Conservation (phyloP, 164 flowering plant genomes). For the Stephania japonica region DNA sequence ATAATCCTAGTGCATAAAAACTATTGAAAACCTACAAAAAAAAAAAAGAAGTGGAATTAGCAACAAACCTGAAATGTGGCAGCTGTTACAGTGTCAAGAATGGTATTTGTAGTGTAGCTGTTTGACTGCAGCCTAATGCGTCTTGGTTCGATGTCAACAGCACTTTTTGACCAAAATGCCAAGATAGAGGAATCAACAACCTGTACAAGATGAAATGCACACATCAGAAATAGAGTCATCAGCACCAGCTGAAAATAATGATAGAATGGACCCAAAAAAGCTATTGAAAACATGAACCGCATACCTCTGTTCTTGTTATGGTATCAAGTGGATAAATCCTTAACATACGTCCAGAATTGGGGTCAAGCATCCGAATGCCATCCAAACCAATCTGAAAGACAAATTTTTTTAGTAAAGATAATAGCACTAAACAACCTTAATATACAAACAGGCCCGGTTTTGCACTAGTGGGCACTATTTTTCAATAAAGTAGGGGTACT, state of each 20-base stretch:
- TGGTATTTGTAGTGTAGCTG: constrained; percentile 82
- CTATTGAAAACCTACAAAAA: not conserved
- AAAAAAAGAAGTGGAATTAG: not conserved
- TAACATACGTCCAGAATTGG: constrained; percentile 59
- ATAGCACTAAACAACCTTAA: no score
- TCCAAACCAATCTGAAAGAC: constrained; percentile 76
- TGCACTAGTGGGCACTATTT: no score
- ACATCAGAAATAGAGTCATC: not conserved
- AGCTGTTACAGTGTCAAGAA: constrained; percentile 87
- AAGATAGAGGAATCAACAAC: constrained; percentile 63
- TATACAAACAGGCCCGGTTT: no score
- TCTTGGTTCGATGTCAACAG: constrained; percentile 89
- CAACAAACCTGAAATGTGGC: constrained; percentile 79
- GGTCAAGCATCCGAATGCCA: constrained; percentile 97
- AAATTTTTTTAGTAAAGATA: not conserved
- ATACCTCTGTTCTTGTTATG: constrained; percentile 57
- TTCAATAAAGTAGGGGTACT: no score
- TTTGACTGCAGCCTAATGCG: constrained; percentile 90
- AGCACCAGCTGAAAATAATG: no score
- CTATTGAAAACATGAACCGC: no score
- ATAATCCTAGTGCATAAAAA: not conserved
- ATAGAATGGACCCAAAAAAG: no score
- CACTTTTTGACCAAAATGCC: constrained; percentile 86
- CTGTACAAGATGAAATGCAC: constrained; percentile 30
- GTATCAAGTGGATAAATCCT: constrained; percentile 92